Base-by-base conservation (phyloP, 2,329 filamentous ascomycete genomes). In the Fusarium luffae region DNA sequence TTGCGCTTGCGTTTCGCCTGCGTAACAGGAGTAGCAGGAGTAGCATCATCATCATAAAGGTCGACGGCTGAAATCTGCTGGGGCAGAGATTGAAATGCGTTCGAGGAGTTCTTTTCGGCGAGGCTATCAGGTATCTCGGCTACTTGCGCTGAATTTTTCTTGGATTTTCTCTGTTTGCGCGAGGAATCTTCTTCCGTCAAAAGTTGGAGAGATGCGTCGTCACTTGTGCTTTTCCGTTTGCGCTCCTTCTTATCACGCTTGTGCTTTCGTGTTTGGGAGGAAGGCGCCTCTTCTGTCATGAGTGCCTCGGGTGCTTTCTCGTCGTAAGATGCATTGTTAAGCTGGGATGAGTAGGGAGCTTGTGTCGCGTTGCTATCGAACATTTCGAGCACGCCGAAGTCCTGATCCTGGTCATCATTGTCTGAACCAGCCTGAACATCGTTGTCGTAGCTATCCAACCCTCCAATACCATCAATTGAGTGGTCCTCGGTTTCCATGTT, bases 301-400 rank as follows among this genome's bases (percentile, higher is more conserved):
- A 74, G 49, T n/a, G 76, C 74, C 54, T 78, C 76, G 27, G 77
- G 75, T 13, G 71, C 77, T 28, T 67, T 72, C 32, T 62, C 63
- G 43, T 65, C 66, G 21, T 68, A 68, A 10, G 66, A 30, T 25
- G 57, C 42, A 23, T 61, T 54, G 28, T 72, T 59, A 10, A 69
- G 42, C 54, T 77, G 76, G 9, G 78, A 77, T 9, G 77, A 75
- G 49, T 76, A 77, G n/a, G 77, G 74, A 16, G 70, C 68, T 43
- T 75, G 70, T 46, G 75, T 70, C 49, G 76, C 68, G 66, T 79
- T 80, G 72, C 79, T 81, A 62, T 81, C 78, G 55, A 81, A 81
- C 74, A 81, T 78, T 49, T 80, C 77, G 52, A 81, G 75, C 25
- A 77, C 57, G 23, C 79, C 79, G 59, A 80, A 80, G 52, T 80